These are phyloP conservation scores for Aureobasidium namibiae DNA, from an alignment of 2,329 filamentous ascomycete genomes.

Conservation along the genomic window DNA sequence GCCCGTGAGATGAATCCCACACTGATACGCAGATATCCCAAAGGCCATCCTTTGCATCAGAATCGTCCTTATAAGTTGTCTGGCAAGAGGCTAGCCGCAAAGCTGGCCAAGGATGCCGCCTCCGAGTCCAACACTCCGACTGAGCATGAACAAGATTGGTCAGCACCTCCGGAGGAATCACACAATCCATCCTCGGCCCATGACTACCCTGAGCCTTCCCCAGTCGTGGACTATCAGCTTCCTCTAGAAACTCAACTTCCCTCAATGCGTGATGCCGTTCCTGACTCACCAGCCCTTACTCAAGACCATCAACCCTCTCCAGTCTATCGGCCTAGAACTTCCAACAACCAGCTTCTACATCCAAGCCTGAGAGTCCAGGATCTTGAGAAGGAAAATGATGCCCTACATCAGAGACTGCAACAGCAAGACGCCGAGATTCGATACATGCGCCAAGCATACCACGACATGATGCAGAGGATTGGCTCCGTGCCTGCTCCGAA, in stretches of 20 bases:
- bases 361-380: not conserved
- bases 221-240: too few relatives aligned
- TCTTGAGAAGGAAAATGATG: not conserved
- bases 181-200: not conserved
- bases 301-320: not conserved
- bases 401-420: not conserved
- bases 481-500: not conserved
- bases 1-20: conserved; percentile 4
- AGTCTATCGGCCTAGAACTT: not conserved
- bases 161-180: not conserved
- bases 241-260: too few relatives aligned
- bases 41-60: not conserved
- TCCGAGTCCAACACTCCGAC: not conserved
- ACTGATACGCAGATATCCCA: not conserved
- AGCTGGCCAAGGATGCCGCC: not conserved
- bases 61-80: not conserved
- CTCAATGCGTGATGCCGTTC: not conserved
- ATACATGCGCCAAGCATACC: conserved; percentile 1
- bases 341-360: not conserved
- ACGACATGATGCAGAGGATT: not conserved
- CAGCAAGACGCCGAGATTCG: conserved; percentile 2
- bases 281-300: too few relatives aligned
- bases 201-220: too few relatives aligned
- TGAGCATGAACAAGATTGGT: not conserved
- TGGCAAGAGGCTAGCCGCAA: not conserved